Evolutionary conservation across 129 eudicot species (phyloP), one percentile per base, ranked within the genome.

Genomic region (Kitagawia praeruptora): DNA sequence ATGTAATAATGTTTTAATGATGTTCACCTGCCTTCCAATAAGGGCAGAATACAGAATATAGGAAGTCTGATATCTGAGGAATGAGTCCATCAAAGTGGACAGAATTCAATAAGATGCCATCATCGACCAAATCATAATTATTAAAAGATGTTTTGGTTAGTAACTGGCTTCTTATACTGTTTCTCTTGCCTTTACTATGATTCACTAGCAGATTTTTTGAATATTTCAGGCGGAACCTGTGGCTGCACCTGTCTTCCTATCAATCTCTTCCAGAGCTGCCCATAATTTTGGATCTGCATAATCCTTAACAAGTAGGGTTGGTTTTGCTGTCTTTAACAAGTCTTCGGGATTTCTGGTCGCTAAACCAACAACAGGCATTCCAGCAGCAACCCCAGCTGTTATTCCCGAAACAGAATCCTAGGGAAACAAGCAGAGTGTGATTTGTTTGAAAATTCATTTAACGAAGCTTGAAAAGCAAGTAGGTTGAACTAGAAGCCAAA

Each of bases 351-450:
- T 93, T 83, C 98, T 82, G 61, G 97, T 93, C 6, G 85, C 72
- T 76, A 91, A 82, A 48, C 97, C 98, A 71, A 93, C 79, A 48
- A 90, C 93, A 21, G 96, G 89, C 93, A 93, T 87, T 78, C 95
- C 98, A 40, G 98, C 98, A 3, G 93, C 98, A 42, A 93, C 98
- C 74, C 98, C 98, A 74, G 98, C 97, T 82, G 80, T 89, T 49
- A 93, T 93, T 75, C 98, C 98, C n/a, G 98, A 93, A 78, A 87
- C 90, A 70, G 98, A 93, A 75, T 93, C 98, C 98, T 93, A 45
- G 78, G 40, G 66, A 74, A 74, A 25, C 77, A 73, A 72, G 77
- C 8, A 25, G 58, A 45, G 71, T 45, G 31, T 11, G 27, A 74
- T 21, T 40, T 19, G 3, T 74, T n/a, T n/a, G 21, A 25, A 44